phyloP scores from a whole-genome alignment of 2,329 filamentous ascomycete species.

The Sporothrix dimorphospora region DNA sequence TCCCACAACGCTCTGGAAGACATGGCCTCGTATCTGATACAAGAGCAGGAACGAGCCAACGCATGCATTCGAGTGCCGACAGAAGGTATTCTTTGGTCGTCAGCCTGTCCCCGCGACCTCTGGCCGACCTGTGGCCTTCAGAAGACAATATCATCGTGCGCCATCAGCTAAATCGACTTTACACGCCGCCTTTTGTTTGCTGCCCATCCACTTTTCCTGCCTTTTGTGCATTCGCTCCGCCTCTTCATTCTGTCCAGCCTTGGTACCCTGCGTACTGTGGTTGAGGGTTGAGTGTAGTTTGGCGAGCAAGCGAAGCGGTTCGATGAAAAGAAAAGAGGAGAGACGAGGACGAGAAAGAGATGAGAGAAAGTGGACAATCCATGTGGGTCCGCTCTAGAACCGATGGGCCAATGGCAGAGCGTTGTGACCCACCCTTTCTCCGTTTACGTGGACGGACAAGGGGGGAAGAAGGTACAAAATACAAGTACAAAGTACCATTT shows the following conservation, averaged over 20 bases:
- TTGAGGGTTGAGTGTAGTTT: not conserved
- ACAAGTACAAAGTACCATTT: constrained; percentile 17
- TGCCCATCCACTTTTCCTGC: not conserved
- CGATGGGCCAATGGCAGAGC: constrained; percentile 17
- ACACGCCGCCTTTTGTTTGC: not conserved
- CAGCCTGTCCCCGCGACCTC: not conserved
- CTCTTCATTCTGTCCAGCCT: not conserved
- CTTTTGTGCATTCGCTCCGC: not conserved
- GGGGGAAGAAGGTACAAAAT: not conserved
- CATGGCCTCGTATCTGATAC: constrained; percentile 9
- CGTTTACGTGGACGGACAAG: not conserved
- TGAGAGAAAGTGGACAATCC: not conserved
- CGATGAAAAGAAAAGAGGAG: not conserved
- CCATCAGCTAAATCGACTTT: not conserved
- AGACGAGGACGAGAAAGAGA: not conserved
- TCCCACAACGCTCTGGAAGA: not conserved
- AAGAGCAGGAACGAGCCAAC: constrained; percentile 1
- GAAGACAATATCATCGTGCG: not conserved
- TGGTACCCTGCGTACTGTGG: not conserved
- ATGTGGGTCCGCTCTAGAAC: not conserved
- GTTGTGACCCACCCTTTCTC: constrained; percentile 20
- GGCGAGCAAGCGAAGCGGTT: not conserved
- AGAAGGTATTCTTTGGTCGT: not conserved
- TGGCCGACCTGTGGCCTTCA: not conserved
- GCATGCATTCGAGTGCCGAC: not conserved